These are phyloP conservation scores for Erucastrum elatum DNA, from an alignment of 345 rosid species.

Conservation along the genomic window DNA sequence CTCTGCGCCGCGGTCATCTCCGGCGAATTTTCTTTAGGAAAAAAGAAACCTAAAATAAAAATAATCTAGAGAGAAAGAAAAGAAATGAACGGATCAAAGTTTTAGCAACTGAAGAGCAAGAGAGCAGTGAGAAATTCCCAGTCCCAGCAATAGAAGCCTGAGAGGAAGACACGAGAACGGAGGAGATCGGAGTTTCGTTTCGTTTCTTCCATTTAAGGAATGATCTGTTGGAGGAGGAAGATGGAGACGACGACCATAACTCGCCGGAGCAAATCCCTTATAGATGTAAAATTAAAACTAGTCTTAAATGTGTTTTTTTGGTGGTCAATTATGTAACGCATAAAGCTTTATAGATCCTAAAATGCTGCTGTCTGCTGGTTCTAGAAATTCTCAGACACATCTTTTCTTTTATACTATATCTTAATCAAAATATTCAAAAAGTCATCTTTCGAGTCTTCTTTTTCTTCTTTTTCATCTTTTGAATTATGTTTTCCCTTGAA, in stretches of 20 bases:
- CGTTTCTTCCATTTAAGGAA: conserved; percentile 52
- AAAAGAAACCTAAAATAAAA: neutral
- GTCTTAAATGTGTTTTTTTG: neutral
- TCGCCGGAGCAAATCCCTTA: conserved; percentile 31
- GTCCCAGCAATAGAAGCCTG: conserved; percentile 92
- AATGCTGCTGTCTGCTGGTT: conserved; percentile 37
- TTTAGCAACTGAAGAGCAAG: conserved; percentile 78
- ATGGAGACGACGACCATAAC: conserved; percentile 37
- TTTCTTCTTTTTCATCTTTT: conserved; percentile 13
- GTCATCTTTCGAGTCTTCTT: conserved; percentile 13
- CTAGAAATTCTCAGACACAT: conserved; percentile 67
- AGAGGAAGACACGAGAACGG: conserved; percentile 57
- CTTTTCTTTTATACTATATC: neutral
- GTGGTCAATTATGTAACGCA: conserved; percentile 13
- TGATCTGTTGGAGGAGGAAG: conserved; percentile 15
- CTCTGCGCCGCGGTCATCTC: conserved; percentile 51
- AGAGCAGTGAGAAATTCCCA: conserved; percentile 98
- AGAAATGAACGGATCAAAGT: neutral
- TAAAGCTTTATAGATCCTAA: conserved; percentile 29
- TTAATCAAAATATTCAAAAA: neutral
- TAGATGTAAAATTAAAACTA: neutral
- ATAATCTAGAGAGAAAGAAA: neutral
- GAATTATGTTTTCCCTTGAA: conserved; percentile 2
- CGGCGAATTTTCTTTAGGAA: neutral
- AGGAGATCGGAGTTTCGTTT: conserved; percentile 47